These are phyloP conservation scores for Dissophora ornata DNA, from an alignment of 192 early-diverging fungal genomes.

Conservation along the genomic window DNA sequence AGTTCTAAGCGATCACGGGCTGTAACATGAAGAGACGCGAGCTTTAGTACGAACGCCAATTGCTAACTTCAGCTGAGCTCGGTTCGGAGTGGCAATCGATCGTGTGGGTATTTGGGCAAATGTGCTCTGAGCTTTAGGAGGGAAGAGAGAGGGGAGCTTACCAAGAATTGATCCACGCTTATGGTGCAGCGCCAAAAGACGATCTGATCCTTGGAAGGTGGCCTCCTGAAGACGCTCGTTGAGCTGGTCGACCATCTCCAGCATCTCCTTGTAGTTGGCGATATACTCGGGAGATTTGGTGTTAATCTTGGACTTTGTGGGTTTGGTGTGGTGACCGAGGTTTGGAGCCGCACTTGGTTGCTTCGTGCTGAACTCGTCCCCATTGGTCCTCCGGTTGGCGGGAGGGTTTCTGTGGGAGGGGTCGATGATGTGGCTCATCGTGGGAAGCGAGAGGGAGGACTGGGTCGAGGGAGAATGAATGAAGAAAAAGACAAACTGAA, in stretches of 20 bases:
- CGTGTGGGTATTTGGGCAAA: no score
- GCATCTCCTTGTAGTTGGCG: slow-evolving; percentile 68
- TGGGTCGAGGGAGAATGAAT: slow-evolving; percentile 1
- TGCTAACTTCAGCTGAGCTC: no score
- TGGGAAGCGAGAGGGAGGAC: neutral
- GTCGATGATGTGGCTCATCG: slow-evolving; percentile 47
- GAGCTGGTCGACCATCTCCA: slow-evolving; percentile 59
- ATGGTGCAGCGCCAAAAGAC: slow-evolving; percentile 61
- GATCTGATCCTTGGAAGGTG: slow-evolving; percentile 60
- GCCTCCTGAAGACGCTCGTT: slow-evolving; percentile 64
- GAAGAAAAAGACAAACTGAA: neutral
- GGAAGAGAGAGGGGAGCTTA: no score
- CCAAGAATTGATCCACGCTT: slow-evolving; percentile 71
- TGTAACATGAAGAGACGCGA: slow-evolving; percentile 10
- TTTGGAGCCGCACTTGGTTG: slow-evolving; percentile 24
- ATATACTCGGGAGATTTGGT: slow-evolving; percentile 63
- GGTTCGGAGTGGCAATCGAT: no score
- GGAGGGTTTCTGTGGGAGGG: slow-evolving; percentile 36
- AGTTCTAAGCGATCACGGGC: slow-evolving; percentile 71
- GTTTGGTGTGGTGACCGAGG: slow-evolving; percentile 57
- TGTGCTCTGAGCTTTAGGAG: no score
- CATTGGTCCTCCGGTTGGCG: slow-evolving; percentile 19
- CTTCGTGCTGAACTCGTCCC: slow-evolving; percentile 22
- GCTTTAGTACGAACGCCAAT: no score
- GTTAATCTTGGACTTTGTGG: slow-evolving; percentile 56